These are phyloP conservation scores for Fusarium compactum DNA, from an alignment of 2,329 filamentous ascomycete genomes.

Conservation along the genomic window DNA sequence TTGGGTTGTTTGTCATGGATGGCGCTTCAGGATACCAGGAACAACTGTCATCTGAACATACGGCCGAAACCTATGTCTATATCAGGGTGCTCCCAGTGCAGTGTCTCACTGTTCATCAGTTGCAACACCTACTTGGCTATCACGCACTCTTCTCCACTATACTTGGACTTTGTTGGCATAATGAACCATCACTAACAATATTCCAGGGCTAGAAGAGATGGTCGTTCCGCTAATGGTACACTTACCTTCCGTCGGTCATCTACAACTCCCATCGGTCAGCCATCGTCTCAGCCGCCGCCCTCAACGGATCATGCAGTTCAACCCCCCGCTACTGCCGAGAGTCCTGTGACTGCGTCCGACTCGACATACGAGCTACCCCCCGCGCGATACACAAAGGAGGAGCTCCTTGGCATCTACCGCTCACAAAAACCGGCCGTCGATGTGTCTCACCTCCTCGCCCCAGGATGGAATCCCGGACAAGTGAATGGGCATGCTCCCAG, in stretches of 20 bases:
- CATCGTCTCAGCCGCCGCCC: conserved; percentile 53
- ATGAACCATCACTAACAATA: conserved; percentile 27
- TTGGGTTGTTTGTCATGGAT: conserved; percentile 26
- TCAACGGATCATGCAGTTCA: conserved; percentile 57
- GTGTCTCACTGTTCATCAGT: not conserved
- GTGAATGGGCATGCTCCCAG: conserved; percentile 72
- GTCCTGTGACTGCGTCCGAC: conserved; percentile 48
- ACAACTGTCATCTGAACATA: not conserved
- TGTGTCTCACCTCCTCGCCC: conserved; percentile 75
- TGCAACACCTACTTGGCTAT: conserved; percentile 4
- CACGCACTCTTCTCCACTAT: conserved; percentile 21
- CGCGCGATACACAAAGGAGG: conserved; percentile 80
- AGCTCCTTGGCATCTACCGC: conserved; percentile 81
- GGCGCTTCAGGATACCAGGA: conserved; percentile 4
- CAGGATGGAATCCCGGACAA: conserved; percentile 82
- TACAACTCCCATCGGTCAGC: conserved; percentile 64
- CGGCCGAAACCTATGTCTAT: not conserved
- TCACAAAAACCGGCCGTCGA: conserved; percentile 62
- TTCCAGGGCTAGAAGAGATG: conserved; percentile 69
- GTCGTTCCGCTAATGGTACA: conserved; percentile 70
- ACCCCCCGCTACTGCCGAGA: conserved; percentile 52
- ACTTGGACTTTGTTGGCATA: not conserved
- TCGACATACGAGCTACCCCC: conserved; percentile 55
- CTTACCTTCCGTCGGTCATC: conserved; percentile 74
- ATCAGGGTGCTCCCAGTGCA: not conserved